These are phyloP conservation scores for Diversispora epigaea DNA, from an alignment of 192 early-diverging fungal species.

Conservation along the genomic window DNA sequence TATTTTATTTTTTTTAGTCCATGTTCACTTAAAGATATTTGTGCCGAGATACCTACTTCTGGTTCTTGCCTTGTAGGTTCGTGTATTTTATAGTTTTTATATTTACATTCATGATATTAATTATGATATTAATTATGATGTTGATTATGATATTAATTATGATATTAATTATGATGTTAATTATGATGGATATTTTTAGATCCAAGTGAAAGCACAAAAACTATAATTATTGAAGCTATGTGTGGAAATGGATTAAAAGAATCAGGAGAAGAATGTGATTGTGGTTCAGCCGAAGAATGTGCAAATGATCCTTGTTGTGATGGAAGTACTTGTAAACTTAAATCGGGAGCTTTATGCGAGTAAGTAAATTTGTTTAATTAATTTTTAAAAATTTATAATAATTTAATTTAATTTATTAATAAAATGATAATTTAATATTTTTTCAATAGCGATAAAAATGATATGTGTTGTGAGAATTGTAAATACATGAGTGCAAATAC, in stretches of 20 bases:
- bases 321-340: slow-evolving; percentile 76
- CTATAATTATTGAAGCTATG: slow-evolving; percentile 61
- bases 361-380: slow-evolving; percentile 22
- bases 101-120: too few species aligned
- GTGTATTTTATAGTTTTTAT: neutral
- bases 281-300: slow-evolving; percentile 63
- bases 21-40: slow-evolving; percentile 42
- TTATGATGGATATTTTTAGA: slow-evolving; percentile 27
- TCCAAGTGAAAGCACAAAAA: slow-evolving; percentile 37
- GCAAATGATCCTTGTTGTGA: slow-evolving; percentile 82
- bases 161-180: neutral
- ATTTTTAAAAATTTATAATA: neutral
- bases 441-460: slow-evolving; percentile 67
- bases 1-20: slow-evolving; percentile 12
- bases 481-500: slow-evolving; percentile 52
- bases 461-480: slow-evolving; percentile 80
- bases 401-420: neutral
- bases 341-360: slow-evolving; percentile 70
- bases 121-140: slow-evolving; percentile 7
- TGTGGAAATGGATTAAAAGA: slow-evolving; percentile 96
- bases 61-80: slow-evolving; percentile 40
- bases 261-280: slow-evolving; percentile 88
- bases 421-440: neutral
- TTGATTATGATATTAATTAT: neutral
- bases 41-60: slow-evolving; percentile 29